Percentiles rank a stretch among this genome's conserved stretches.
These are phyloP conservation scores for Boletellus deceptivus DNA, from an alignment of 1,284 basidiomycete species.

Conservation along the genomic window DNA sequence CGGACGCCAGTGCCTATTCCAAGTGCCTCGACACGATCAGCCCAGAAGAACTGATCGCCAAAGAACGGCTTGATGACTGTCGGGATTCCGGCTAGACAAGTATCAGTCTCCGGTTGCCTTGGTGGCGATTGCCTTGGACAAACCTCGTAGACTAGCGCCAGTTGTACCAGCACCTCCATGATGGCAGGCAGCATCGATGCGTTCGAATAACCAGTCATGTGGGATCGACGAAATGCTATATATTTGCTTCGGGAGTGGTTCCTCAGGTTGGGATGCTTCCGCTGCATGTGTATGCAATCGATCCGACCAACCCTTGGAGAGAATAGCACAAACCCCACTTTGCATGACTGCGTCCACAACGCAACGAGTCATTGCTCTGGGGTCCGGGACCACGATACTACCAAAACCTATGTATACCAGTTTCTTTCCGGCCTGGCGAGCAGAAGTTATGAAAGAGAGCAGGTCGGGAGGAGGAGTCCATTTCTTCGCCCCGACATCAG, in stretches of 20 bases:
- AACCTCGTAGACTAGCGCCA: slow-evolving; percentile 87
- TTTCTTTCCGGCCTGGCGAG: slow-evolving; percentile 76
- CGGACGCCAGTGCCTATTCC: slow-evolving; percentile 86
- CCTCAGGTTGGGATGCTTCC: slow-evolving; percentile 60
- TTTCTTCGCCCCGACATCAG: slow-evolving; percentile 81
- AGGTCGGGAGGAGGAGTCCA: slow-evolving; percentile 86
- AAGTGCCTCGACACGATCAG: slow-evolving; percentile 89
- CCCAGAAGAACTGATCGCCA: slow-evolving; percentile 98
- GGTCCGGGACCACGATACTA: slow-evolving; percentile 97
- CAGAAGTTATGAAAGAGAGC: slow-evolving; percentile 77
- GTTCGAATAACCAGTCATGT: slow-evolving; percentile 95
- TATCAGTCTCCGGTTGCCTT: slow-evolving; percentile 6
- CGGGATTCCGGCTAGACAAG: slow-evolving; percentile 75
- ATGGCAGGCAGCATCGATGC: slow-evolving; percentile 94
- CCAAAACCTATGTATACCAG: slow-evolving; percentile 98
- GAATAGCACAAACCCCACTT: slow-evolving; percentile 85
- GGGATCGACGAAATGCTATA: slow-evolving; percentile 87
- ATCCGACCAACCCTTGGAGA: slow-evolving; percentile 98
- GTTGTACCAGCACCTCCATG: slow-evolving; percentile 97
- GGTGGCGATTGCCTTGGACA: slow-evolving; percentile 15
- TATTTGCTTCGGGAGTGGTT: slow-evolving; percentile 73
- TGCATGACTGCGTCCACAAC: slow-evolving; percentile 86
- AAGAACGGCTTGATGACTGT: slow-evolving; percentile 98
- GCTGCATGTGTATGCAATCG: slow-evolving; percentile 69
- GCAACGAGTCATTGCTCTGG: slow-evolving; percentile 85